Base-by-base conservation (phyloP, 23 red algal species). In the Pyropia yezoensis region DNA sequence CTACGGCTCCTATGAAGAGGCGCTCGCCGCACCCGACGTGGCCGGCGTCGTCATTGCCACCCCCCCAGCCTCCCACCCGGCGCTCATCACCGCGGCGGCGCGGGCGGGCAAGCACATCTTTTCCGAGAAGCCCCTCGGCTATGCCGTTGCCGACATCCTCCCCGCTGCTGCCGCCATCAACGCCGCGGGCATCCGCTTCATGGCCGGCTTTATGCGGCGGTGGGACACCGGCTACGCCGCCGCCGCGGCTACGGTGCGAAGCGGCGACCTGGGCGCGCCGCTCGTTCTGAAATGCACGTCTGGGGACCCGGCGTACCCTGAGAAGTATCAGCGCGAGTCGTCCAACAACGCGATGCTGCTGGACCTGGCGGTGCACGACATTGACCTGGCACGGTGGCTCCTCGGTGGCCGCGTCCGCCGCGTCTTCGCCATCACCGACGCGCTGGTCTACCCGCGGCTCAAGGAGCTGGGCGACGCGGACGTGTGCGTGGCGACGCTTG, bases 221-320 rank as follows among this genome's bases (percentile, higher is more conserved):
- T 96, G 74, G 69, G 90, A 96, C 33, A 65, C 59, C 33, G 76
- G 51, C 29, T 96, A 88, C 62, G 49, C 49, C 7, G 18, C 50
- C 14, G 87, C 70, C 14, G 69, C 61, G 14, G 15, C 60, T 19
- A 21, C 53, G 27, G 70, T 91, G 63, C 34, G 82, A 14, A 57
- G 52, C 7, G 78, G 74, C 14, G 57, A 56, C 17, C 32, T 96
- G 11, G 90, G 90, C 15, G 59, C 67, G 23, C 67, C 77, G 19
- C 51, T 85, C 8, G 90, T 96, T 12, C 61, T 96, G 27, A 96
- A 96, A 66, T 87, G 90, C 71, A 96, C 90, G 8, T 71, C 61
- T n/a, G 90, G 90, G 33, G 90, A 96, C 61, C 61, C 90, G 21
- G 82, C 81, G 27, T 96, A 88, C 62, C 90, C 90, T 20, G 90